Evolutionary conservation across 768 basidiomycete species (phyloP), one percentile per base, ranked within the genome.

Genomic region (Hypholoma fasciculare): DNA sequence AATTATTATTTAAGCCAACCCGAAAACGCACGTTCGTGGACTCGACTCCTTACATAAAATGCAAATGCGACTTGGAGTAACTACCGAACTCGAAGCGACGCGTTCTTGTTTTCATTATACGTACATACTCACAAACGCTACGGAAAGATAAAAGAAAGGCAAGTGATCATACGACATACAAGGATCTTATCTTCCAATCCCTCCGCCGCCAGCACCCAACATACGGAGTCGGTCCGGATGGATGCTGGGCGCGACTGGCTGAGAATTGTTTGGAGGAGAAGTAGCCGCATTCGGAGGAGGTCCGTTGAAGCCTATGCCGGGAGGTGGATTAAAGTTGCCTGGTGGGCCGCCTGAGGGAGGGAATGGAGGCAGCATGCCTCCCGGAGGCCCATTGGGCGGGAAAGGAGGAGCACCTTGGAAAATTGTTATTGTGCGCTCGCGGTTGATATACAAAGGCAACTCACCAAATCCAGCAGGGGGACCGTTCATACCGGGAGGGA

Each of bases 171-270:
- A 34, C 9, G 30, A 34, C 13, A 49, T n/a, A 52, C 40, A 37
- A 48, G 27, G 36, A 56, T 23, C 23, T 50, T 54, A 49, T 17
- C 34, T 12, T 36, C 23, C 49, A 42, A 38, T 37, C 38, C 56
- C 47, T 61, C 53, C 65, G 59, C 71, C 67, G 51, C 69, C 71
- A 26, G 62, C 48, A 52, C 71, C 80, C 87, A 94, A 85, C 91
- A 94, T 92, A 58, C 90, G 80, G 71, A 90, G 65, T 58, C 92
- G 82, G 72, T 94, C 92, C 9, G 92, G 92, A 69, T 94, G 92
- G 62, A 94, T 92, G n/a, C 79, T 84, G 43, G 88, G 86, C 17
- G 81, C 81, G 17, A 69, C 70, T 30, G 74, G 71, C 47, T 71
- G 65, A n/a, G 71, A 56, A 13, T 43, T 65, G 60, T 66, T 65